Conservation (phyloP, 108 stramenopile genomes). For the Schizochytrium sp. region DNA sequence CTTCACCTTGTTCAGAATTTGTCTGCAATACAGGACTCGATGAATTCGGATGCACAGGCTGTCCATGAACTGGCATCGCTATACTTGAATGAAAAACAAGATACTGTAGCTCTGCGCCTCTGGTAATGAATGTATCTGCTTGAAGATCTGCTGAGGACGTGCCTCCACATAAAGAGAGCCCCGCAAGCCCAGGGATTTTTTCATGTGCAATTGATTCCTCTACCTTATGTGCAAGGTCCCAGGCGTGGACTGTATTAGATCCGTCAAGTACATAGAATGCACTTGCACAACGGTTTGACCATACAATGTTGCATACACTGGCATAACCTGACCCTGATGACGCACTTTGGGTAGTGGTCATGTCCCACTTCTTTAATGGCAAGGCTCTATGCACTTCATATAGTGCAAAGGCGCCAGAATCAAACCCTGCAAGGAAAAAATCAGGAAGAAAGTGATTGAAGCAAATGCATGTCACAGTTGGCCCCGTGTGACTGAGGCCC, state of each 20-base stretch:
- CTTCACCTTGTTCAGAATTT: no score
- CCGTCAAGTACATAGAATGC: slow-evolving; percentile 1
- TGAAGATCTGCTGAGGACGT: background rate
- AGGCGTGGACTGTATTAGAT: background rate
- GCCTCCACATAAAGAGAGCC: background rate
- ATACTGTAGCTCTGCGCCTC: background rate
- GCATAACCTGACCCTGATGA: background rate
- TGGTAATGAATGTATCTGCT: background rate
- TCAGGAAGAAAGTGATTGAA: background rate
- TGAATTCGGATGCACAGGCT: background rate
- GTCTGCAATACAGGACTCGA: no score
- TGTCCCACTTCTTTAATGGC: background rate
- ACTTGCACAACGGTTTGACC: background rate
- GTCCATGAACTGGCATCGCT: background rate
- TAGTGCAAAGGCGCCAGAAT: slow-evolving; percentile 5
- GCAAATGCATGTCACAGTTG: background rate
- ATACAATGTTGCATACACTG: background rate
- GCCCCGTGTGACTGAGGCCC: background rate
- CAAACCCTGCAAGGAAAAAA: slow-evolving; percentile 29
- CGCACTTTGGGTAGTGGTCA: background rate
- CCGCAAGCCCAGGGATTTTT: background rate
- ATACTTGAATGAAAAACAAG: background rate
- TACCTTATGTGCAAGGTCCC: background rate
- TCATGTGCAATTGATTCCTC: background rate
- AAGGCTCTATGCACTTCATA: background rate